These are phyloP conservation scores for Metarhizium robertsii DNA, from an alignment of 2,329 filamentous ascomycete species.

Conservation along the genomic window DNA sequence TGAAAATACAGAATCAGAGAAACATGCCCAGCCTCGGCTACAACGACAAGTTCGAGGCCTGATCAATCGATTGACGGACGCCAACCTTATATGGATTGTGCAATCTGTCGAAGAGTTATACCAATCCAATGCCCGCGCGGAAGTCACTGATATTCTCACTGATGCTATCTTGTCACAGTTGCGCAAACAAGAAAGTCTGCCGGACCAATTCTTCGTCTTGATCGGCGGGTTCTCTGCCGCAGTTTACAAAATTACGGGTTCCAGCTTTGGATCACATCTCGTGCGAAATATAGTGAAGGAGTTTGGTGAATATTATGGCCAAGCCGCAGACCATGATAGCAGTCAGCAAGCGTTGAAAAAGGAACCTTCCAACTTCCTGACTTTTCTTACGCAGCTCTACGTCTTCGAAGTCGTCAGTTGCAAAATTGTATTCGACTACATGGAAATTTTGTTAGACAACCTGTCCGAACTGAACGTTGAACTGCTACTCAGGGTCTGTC, in stretches of 20 bases:
- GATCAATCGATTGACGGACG: slow-evolving; percentile 86
- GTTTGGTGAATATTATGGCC: slow-evolving; percentile 58
- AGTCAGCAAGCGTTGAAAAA: slow-evolving; percentile 30
- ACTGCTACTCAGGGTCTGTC: slow-evolving; percentile 74
- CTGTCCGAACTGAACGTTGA: slow-evolving; percentile 85
- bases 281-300: slow-evolving; percentile 68
- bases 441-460: slow-evolving; percentile 64
- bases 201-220: slow-evolving; percentile 84
- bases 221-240: slow-evolving; percentile 85
- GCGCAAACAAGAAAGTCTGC: slow-evolving; percentile 65
- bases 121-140: slow-evolving; percentile 72
- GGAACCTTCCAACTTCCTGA: slow-evolving; percentile 61
- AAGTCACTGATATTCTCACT: slow-evolving; percentile 73
- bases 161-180: slow-evolving; percentile 72
- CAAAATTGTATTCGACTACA: slow-evolving; percentile 82
- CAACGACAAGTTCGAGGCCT: slow-evolving; percentile 77
- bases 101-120: slow-evolving; percentile 78
- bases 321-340: slow-evolving; percentile 25
- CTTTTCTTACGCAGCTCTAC: slow-evolving; percentile 78
- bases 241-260: slow-evolving; percentile 77
- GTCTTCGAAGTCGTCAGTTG: slow-evolving; percentile 82
- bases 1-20: slow-evolving; percentile 54
- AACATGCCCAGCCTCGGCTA: slow-evolving; percentile 59
- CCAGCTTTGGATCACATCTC: slow-evolving; percentile 82
- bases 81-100: slow-evolving; percentile 78